These are phyloP conservation scores for Podospora conica DNA, from an alignment of 495 filamentous ascomycete genomes.

Conservation along the genomic window DNA sequence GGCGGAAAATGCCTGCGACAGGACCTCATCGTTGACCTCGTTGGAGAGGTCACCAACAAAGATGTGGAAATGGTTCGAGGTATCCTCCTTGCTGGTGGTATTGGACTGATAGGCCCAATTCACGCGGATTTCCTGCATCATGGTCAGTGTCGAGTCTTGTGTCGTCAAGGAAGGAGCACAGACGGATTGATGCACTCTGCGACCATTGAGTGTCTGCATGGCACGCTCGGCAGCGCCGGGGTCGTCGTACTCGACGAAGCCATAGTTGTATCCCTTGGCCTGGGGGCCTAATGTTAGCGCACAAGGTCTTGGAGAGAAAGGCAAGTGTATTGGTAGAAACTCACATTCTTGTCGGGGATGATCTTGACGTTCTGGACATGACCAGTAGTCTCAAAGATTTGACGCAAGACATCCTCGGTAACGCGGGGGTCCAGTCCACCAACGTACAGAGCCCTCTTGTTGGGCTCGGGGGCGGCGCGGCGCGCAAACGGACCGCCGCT, in stretches of 20 bases:
- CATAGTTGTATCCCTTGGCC: slow-evolving; percentile 97
- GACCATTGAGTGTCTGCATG: slow-evolving; percentile 93
- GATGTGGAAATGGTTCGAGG: slow-evolving; percentile 97
- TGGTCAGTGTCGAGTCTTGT: slow-evolving; percentile 9
- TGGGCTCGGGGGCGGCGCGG: slow-evolving; percentile 92
- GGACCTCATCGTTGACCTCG: slow-evolving; percentile 95
- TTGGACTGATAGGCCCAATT: slow-evolving; percentile 99
- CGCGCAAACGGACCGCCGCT: slow-evolving; percentile 76
- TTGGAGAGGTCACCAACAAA: slow-evolving; percentile 98
- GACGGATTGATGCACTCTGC: slow-evolving; percentile 91
- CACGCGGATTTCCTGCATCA: slow-evolving; percentile 88
- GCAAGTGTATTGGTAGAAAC: slow-evolving; percentile 28
- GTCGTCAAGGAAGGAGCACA: slow-evolving; percentile 27
- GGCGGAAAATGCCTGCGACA: slow-evolving; percentile 91
- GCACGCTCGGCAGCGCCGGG: slow-evolving; percentile 92
- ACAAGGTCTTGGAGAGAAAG: neutral
- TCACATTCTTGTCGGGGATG: slow-evolving; percentile 96
- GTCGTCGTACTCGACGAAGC: slow-evolving; percentile 98
- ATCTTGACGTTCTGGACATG: slow-evolving; percentile 99
- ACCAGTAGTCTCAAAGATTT: slow-evolving; percentile 98
- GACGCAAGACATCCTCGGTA: slow-evolving; percentile 91
- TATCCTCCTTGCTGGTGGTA: slow-evolving; percentile 91
- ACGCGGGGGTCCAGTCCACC: slow-evolving; percentile 92
- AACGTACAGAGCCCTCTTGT: slow-evolving; percentile 96
- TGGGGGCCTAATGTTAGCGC: slow-evolving; percentile 26